A percentile compares a stretch with the other conserved stretches of the same genome.
phyloP scores from a whole-genome alignment of 306 rosid genomes.

The Psophocarpus tetragonolobus region DNA sequence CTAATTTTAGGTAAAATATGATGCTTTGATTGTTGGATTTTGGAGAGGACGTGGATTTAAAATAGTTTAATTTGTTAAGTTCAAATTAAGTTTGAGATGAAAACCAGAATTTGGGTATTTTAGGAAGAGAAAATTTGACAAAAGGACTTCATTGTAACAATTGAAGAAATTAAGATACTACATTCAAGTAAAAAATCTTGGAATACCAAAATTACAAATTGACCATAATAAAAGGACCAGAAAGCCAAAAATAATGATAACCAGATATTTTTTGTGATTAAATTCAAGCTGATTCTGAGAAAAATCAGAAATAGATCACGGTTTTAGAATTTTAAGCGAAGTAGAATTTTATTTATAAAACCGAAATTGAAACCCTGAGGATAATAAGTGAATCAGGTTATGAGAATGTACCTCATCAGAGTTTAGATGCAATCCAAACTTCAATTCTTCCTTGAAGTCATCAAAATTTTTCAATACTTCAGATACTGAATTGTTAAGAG shows the following conservation, averaged over 20 bases:
- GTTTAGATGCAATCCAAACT: constrained; percentile 62
- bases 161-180: not conserved
- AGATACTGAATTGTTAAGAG: constrained; percentile 69
- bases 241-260: not conserved
- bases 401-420: constrained; percentile 64
- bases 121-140: not conserved
- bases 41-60: not conserved
- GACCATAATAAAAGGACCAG: not conserved
- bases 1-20: not conserved
- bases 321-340: not conserved
- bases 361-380: constrained; percentile 15
- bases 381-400: constrained; percentile 31
- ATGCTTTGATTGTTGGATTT: not conserved
- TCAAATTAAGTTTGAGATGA: not conserved
- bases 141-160: not conserved
- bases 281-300: not conserved
- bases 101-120: not conserved
- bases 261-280: not conserved
- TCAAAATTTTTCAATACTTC: constrained; percentile 59
- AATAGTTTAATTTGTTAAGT: not conserved
- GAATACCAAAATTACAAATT: not conserved
- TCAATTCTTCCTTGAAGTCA: constrained; percentile 68
- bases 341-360: constrained; percentile 9
- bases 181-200: not conserved
- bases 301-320: constrained; percentile 3